Evolutionary conservation across 306 rosid genomes (phyloP), one percentile per base, ranked within the genome.

Genomic region (Vigna radiata): DNA sequence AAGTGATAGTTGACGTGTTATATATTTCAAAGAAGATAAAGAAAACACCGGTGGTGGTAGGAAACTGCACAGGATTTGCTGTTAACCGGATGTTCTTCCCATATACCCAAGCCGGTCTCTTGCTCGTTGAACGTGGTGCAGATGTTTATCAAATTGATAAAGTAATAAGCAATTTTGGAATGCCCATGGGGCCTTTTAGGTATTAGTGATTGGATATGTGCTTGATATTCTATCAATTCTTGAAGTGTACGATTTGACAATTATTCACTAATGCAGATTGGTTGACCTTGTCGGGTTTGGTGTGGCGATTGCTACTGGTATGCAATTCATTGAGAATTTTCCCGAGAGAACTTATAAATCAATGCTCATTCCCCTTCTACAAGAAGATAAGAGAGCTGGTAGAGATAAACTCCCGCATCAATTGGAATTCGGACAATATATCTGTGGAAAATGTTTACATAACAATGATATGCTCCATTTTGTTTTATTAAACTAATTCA

Each of bases 161-260:
- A 76, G 94, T 77, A 70, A 75, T 92, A 71, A 86, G 90, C 76
- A 91, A 81, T 69, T 85, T 85, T 41, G 88, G 88, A 75, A 93
- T 95, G 99, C 97, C 99, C 16, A 95, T 95, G 96, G 99, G 99
- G 66, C 97, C 97, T 64, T 95, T 95, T 87, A 95, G 99, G 99
- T 95, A 79, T 19, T 79, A 68, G 21, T 80, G 71, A 64, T 37
- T 31, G 29, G 44, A 73, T 39, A 65, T 23, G 19, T 50, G 27
- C 33, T 78, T 74, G 21, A 70, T 66, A 46, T 68, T 52, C 21
- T 6, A 19, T 21, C 44, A 56, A 36, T 60, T 70, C 74, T 73
- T 66, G 17, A 59, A 75, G 54, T 75, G 71, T 71, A 65, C 78
- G 50, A 75, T 82, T 48, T 69, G 17, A 27, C 64, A 77, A 47